Evolutionary conservation across 192 early-diverging fungal species (phyloP).

Genomic region (Linnemannia exigua): DNA sequence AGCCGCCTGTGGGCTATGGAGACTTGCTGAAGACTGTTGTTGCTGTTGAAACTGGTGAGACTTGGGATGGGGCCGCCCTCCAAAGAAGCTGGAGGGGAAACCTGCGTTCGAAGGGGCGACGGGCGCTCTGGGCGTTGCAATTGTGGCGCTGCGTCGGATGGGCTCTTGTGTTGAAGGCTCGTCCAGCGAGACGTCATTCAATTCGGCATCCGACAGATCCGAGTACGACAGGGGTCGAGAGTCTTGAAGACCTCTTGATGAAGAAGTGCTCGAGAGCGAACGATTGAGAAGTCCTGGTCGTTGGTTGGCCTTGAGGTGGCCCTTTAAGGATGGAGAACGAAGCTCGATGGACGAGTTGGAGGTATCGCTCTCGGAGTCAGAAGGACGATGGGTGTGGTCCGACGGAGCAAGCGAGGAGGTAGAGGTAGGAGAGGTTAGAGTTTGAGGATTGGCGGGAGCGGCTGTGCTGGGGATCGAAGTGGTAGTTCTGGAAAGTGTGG

Average conservation of each 20-base stretch:
- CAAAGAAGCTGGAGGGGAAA: slow-evolving; percentile 56
- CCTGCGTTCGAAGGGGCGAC: slow-evolving; percentile 28
- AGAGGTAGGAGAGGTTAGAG: not conserved
- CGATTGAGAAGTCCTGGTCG: slow-evolving; percentile 16
- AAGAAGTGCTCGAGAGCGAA: slow-evolving; percentile 23
- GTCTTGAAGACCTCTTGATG: slow-evolving; percentile 17
- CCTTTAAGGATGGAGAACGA: slow-evolving; percentile 12
- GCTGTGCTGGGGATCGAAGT: slow-evolving; percentile 1
- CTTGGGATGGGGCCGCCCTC: slow-evolving; percentile 43
- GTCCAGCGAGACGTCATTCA: slow-evolving; percentile 49
- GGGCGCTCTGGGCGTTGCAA: slow-evolving; percentile 17
- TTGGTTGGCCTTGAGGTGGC: not conserved
- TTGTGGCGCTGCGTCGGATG: slow-evolving; percentile 20
- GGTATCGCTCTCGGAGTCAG: slow-evolving; percentile 36
- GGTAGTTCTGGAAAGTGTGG: not conserved
- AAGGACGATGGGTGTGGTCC: not conserved
- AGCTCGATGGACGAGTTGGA: slow-evolving; percentile 17
- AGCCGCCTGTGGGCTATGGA: slow-evolving; percentile 5
- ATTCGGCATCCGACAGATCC: slow-evolving; percentile 28
- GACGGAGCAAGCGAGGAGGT: not conserved
- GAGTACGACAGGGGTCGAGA: slow-evolving; percentile 31
- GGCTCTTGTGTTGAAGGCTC: slow-evolving; percentile 18
- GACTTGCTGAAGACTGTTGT: slow-evolving; percentile 11
- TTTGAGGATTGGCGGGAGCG: not conserved
- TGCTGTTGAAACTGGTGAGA: slow-evolving; percentile 35